Base-by-base conservation (phyloP, 208 protist genomes). In the Trypanosoma theileri region DNA sequence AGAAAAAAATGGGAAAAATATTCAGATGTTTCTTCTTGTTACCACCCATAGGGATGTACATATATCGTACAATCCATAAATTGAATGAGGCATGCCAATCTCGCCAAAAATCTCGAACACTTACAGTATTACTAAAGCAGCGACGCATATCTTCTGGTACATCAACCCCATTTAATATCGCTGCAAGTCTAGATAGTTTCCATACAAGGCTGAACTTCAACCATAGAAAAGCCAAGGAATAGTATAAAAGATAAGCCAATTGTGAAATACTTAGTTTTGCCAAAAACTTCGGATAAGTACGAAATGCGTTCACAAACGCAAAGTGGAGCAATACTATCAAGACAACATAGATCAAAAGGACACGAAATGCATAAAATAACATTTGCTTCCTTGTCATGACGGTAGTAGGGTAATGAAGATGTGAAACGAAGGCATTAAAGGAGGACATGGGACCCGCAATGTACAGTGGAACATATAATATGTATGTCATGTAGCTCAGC, bases 61-160 rank as follows among this genome's bases (percentile, higher is more conserved):
- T 73, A 58, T 89, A 98, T 26, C 94, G 89, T 56, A 97, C 81
- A 53, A 97, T 88, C 91, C 94, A 98, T 54, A 95, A 70, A 70
- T 98, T 98, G 71, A 98, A 94, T 7, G 80, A 86, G 24, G 83
- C 81, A 70, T 98, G 94, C 94, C 93, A 98, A 66, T 89, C 82
- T 26, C 93, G 69, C 95, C 96, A 98, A 74, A 98, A 98, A 44
- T 80, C 81, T 14, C 71, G 75, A 21, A 98, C 90, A 48, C 79
- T 86, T 41, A 85, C 73, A 31, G 80, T 87, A 59, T 89, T 89
- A 28, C 58, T 81, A 45, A 93, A 79, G 64, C 89, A 94, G 13
- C 87, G 73, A 2, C 61, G 76, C 91, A 95, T 93, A 62, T 96
- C 93, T 52, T 96, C 91, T 28, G 84, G 85, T 13, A 80, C 77